A percentile compares a stretch with the other conserved stretches of the same genome.
These are phyloP conservation scores for Backusella parvicylindrica DNA, from an alignment of 192 early-diverging fungal genomes.

Conservation along the genomic window DNA sequence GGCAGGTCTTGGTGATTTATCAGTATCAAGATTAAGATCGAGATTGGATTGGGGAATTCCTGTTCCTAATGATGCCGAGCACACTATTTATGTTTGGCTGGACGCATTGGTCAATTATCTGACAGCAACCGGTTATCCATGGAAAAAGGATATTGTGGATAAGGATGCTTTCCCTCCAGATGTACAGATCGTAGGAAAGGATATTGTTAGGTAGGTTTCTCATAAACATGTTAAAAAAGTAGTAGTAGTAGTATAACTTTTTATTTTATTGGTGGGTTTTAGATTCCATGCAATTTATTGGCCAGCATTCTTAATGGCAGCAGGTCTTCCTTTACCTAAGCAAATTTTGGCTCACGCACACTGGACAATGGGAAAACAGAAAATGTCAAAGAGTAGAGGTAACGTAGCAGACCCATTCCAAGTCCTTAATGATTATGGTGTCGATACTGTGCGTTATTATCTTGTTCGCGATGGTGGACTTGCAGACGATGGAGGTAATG, in stretches of 20 bases:
- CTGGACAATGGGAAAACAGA: conserved; percentile 85
- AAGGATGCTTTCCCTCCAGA: conserved; percentile 60
- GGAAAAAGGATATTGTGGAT: conserved; percentile 35
- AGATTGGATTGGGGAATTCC: conserved; percentile 88
- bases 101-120: conserved; percentile 94
- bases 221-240: no score
- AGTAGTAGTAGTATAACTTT: no score
- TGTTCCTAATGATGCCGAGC: conserved; percentile 82
- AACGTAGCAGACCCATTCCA: conserved; percentile 88
- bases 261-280: background rate
- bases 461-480: conserved; percentile 90
- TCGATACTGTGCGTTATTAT: conserved; percentile 87
- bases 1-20: conserved; percentile 68
- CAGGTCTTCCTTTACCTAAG: conserved; percentile 68
- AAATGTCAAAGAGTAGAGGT: conserved; percentile 95
- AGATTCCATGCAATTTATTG: conserved; percentile 97
- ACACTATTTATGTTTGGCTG: conserved; percentile 97
- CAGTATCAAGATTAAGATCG: conserved; percentile 76
- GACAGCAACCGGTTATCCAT: conserved; percentile 84
- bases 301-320: conserved; percentile 95
- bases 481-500: conserved; percentile 73
- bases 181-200: conserved; percentile 91
- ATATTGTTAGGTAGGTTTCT: conserved; percentile 88
- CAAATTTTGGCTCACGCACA: conserved; percentile 91
- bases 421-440: conserved; percentile 68